Evolutionary conservation across 2,329 filamentous ascomycete genomes (phyloP).

Genomic region (Colletotrichum sojae): DNA sequence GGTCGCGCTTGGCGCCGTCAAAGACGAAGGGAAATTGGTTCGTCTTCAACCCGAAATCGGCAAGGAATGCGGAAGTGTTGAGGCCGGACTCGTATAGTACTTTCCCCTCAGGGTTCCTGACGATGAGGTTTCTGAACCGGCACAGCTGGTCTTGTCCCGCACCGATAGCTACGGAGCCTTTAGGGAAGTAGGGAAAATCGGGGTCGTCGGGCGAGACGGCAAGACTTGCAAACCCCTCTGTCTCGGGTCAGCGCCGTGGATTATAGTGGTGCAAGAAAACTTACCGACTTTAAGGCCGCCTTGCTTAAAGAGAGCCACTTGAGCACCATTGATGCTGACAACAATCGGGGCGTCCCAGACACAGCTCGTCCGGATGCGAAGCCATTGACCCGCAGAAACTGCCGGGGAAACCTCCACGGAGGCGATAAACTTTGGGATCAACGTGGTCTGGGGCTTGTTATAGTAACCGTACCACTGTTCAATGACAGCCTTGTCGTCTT

Average conservation of each 20-base stretch:
- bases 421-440: conserved; percentile 10
- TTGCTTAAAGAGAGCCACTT: conserved; percentile 10
- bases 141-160: conserved; percentile 17
- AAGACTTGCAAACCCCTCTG: conserved; percentile 16
- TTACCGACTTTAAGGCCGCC: conserved; percentile 7
- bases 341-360: not conserved
- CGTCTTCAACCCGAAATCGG: not conserved
- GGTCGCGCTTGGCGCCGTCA: conserved; percentile 12
- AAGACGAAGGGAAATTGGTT: conserved; percentile 20
- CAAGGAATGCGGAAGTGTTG: conserved; percentile 7
- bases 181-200: conserved; percentile 8
- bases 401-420: not conserved
- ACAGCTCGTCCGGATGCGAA: conserved; percentile 4
- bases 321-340: not conserved
- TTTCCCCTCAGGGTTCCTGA: not conserved
- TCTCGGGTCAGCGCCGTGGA: not conserved
- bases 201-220: not conserved
- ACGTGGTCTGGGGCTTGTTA: conserved; percentile 18
- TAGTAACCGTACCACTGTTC: conserved; percentile 19
- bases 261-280: too few relatives aligned
- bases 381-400: not conserved
- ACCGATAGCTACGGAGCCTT: conserved; percentile 11
- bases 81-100: conserved; percentile 8
- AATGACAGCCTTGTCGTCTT: conserved; percentile 10
- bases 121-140: conserved; percentile 15